Base-by-base conservation (phyloP, 345 rosid genomes). In the Salix arbutifolia region DNA sequence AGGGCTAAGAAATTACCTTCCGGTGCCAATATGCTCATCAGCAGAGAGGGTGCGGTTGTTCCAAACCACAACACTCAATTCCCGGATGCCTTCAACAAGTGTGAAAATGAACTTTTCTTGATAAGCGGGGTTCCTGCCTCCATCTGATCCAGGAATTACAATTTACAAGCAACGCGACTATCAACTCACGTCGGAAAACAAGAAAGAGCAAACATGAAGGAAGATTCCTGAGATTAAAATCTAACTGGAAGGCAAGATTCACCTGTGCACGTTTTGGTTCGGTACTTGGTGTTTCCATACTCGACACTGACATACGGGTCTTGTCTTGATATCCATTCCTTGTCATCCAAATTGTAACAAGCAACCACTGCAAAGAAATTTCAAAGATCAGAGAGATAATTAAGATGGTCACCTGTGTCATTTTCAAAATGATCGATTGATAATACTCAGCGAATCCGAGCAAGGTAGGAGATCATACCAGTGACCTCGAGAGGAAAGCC, bases 181-280 rank as follows among this genome's bases (percentile, higher is more conserved):
- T 42, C 10, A 42, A 2, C 46, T 11, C 2, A 42, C 46, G 14
- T 11, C 46, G 46, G 46, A 42, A 42, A 42, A 42, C 13, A 42
- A 42, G 46, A 42, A 11, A 11, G 46, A 42, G 14, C 46, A 42
- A 11, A 42, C 14, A 42, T 10, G 46, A 3, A 42, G 52, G 52
- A 14, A 46, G 52, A 28, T 14, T 12, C 16, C 11, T 21, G 5
- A n/a, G 23, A n/a, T 61, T 65, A 13, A 13, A 13, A 13, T 16
- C 18, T 4, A 65, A 1, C 38, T 62, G 28, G 17, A 46, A 46
- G 4, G 52, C 52, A 4, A 4, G 14, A 46, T 16, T 14, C 16
- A 90, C 97, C 97, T 64, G 88, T 86, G 83, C 94, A 89, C 72
- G 97, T 92, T 77, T 80, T 87, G 68, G 93, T 92, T 64, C 91